Conservation (phyloP, 495 filamentous ascomycete genomes). For the Aspergillus hancockii region DNA sequence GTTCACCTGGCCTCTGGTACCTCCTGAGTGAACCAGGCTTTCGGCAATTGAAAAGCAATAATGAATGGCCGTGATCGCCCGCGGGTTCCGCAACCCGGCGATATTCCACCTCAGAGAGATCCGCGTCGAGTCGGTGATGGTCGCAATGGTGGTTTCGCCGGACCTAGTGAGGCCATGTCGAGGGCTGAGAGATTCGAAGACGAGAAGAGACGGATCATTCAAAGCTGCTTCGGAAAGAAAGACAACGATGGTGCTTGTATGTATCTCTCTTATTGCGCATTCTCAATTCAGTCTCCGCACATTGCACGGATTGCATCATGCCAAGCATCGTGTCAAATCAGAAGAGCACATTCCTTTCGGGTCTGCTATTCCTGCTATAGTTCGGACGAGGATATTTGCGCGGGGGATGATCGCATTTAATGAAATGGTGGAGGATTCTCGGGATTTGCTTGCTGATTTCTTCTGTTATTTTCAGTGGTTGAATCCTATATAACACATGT, state of each 20-base stretch:
- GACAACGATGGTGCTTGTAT: slow-evolving; percentile 80
- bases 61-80: slow-evolving; percentile 44
- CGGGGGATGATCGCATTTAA: neutral
- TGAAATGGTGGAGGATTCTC: neutral
- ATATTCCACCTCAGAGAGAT: slow-evolving; percentile 30
- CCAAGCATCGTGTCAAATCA: neutral
- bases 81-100: slow-evolving; percentile 27
- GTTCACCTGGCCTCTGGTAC: slow-evolving; percentile 36
- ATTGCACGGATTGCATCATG: neutral
- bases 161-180: slow-evolving; percentile 44
- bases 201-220: slow-evolving; percentile 88
- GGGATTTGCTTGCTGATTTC: slow-evolving; percentile 17
- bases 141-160: slow-evolving; percentile 30
- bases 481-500: slow-evolving; percentile 99
- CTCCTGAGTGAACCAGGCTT: slow-evolving; percentile 32
- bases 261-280: slow-evolving; percentile 26
- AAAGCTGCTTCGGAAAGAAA: slow-evolving; percentile 87
- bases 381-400: neutral
- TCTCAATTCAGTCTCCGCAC: neutral
- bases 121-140: slow-evolving; percentile 36
- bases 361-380: neutral
- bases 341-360: no score
- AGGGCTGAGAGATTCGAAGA: slow-evolving; percentile 93
- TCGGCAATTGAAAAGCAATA: slow-evolving; percentile 22
- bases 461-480: slow-evolving; percentile 53